Evolutionary conservation across 2,329 filamentous ascomycete species (phyloP), one percentile per base, ranked within the genome.

Genomic region (Pseudogymnoascus sp.): DNA sequence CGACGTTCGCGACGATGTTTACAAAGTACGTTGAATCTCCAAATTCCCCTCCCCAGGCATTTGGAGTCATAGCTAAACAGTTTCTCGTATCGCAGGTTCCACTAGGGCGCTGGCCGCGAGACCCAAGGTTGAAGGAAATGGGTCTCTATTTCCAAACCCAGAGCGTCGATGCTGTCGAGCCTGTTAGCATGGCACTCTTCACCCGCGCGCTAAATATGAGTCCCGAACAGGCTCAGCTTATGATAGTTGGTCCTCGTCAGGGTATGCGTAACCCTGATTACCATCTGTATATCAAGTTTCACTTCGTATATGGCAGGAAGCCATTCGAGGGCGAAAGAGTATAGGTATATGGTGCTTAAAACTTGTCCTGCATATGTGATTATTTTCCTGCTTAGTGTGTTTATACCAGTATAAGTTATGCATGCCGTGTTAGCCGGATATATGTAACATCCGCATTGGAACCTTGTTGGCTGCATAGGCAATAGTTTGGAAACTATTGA

Each of bases 31-130:
- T 57, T 11, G 7, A 39, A 14, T 41, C 1, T 19, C 5, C 7
- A 11, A 21, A 11, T 41, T 62, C 11, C 14, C 14, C 2, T 21
- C 19, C 34, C 28, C 13, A 45, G 19, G 14, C 37, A 62, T 48
- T 62, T 14, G 45, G 8, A 28, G 23, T 10, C 45, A 2, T 28
- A 51, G 8, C 23, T 51, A 10, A 51, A 10, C 23, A 51, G 14
- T n/a, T 28, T 23, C 7, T 4, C 7, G 13, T 16, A 28, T 28
- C 23, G 45, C 41, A 64, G n/a, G 63, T 66, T 39, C 78, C 79
- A 0, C 70, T 79, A 25, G 77, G 77, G 5, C 72, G 74, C 5
- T 79, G 78, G 78, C 72, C 73, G 39, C 71, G 67, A 6, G 75
- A 78, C 63, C 65, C 66, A 23, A 69, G 68, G 48, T 62, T 77